Conservation (phyloP, 208 protist genomes). For the Acanthamoeba culbertsoni region DNA sequence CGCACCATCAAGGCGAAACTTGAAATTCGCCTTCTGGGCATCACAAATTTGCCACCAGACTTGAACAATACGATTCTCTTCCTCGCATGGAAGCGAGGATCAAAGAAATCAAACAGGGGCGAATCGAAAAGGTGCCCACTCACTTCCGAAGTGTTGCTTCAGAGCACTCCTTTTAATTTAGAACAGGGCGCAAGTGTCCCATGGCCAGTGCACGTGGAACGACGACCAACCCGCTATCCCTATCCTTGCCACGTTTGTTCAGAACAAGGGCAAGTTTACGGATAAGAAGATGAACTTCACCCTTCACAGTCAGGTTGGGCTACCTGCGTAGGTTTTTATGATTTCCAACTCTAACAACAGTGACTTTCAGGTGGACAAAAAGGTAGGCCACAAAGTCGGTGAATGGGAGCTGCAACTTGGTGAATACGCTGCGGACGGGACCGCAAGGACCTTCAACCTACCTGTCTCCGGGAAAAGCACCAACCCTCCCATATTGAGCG, state of each 20-base stretch:
- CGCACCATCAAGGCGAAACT: neutral
- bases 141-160: too few species aligned
- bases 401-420: neutral
- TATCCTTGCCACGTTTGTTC: neutral
- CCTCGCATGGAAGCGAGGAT: too few species aligned
- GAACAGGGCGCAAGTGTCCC: neutral
- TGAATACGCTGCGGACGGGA: neutral
- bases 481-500: neutral
- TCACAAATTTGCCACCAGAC: neutral
- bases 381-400: neutral
- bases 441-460: neutral
- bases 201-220: neutral
- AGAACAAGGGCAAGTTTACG: neutral
- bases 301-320: neutral
- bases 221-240: neutral
- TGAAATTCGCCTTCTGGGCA: neutral
- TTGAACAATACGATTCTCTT: neutral
- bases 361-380: neutral
- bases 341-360: neutral
- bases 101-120: conserved; percentile 21
- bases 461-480: neutral
- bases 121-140: neutral
- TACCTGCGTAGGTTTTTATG: too few species aligned
- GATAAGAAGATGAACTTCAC: neutral
- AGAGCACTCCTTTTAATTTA: too few species aligned